Conservation (phyloP, 2,329 filamentous ascomycete genomes). For the Bipolaris cookei region DNA sequence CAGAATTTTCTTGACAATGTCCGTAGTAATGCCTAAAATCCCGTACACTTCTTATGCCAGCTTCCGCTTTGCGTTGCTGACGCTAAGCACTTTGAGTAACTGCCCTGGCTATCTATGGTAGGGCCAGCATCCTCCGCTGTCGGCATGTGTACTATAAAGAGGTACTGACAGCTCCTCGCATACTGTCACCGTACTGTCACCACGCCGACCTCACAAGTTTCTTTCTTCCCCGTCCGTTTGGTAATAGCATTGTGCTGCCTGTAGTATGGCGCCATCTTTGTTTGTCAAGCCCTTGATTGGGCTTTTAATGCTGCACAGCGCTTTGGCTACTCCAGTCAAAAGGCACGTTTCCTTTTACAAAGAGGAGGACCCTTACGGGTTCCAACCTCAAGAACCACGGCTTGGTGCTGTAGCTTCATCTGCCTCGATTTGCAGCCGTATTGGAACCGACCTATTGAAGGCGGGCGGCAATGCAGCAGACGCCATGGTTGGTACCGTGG, state of each 20-base stretch:
- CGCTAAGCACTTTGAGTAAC: slow-evolving; percentile 8
- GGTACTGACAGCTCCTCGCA: slow-evolving; percentile 12
- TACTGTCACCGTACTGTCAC: slow-evolving; percentile 1
- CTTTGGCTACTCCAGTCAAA: slow-evolving; percentile 34
- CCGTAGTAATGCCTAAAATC: slow-evolving; percentile 5
- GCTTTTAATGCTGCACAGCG: slow-evolving; percentile 37
- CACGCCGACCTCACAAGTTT: slow-evolving; percentile 13
- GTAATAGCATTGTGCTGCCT: slow-evolving; percentile 10
- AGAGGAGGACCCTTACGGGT: slow-evolving; percentile 4
- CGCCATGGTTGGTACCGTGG: slow-evolving; percentile 55
- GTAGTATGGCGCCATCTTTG: slow-evolving; percentile 31
- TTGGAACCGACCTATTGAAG: slow-evolving; percentile 56
- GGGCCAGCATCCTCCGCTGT: slow-evolving; percentile 9
- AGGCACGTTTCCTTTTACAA: slow-evolving; percentile 10
- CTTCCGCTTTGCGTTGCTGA: slow-evolving; percentile 3
- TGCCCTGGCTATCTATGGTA: slow-evolving; percentile 2
- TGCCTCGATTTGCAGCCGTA: slow-evolving; percentile 53
- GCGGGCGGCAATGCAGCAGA: slow-evolving; percentile 60
- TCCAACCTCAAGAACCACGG: slow-evolving; percentile 30
- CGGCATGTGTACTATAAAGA: slow-evolving; percentile 17
- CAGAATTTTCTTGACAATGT: neutral
- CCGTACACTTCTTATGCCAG: slow-evolving; percentile 6
- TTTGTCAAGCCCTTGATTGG: slow-evolving; percentile 31
- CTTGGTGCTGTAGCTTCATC: slow-evolving; percentile 57
- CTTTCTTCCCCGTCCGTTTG: slow-evolving; percentile 16